Evolutionary conservation across 352 stramenopile genomes (phyloP).

Genomic region (Globisporangium spinosum): DNA sequence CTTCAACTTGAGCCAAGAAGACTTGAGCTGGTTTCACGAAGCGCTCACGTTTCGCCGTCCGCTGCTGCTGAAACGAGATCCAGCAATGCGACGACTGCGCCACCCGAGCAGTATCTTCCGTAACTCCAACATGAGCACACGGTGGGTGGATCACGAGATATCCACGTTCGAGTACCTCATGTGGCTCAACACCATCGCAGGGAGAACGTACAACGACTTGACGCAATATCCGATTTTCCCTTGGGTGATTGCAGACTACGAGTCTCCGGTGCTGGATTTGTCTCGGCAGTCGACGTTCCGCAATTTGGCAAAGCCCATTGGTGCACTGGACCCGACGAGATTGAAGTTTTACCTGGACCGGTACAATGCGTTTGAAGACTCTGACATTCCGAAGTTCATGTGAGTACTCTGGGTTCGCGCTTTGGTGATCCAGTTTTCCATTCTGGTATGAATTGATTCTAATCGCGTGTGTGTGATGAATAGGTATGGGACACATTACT

Average conservation of each 20-base stretch:
- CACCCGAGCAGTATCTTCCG: slow-evolving; percentile 81
- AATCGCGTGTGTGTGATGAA: not conserved
- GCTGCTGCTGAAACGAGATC: slow-evolving; percentile 61
- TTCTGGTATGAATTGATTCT: not conserved
- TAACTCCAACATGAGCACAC: slow-evolving; percentile 62
- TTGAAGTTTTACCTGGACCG: slow-evolving; percentile 93
- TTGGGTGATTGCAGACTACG: slow-evolving; percentile 89
- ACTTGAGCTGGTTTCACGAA: slow-evolving; percentile 61
- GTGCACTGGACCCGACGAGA: slow-evolving; percentile 91
- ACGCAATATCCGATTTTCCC: slow-evolving; percentile 96
- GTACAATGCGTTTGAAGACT: slow-evolving; percentile 89
- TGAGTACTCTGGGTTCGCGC: slow-evolving; percentile 24
- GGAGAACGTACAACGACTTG: slow-evolving; percentile 89
- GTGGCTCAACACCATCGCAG: slow-evolving; percentile 90
- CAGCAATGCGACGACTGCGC: slow-evolving; percentile 66
- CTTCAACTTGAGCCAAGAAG: slow-evolving; percentile 60
- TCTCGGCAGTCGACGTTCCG: slow-evolving; percentile 84
- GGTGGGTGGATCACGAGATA: slow-evolving; percentile 87
- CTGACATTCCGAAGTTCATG: slow-evolving; percentile 88
- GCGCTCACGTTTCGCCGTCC: slow-evolving; percentile 57
- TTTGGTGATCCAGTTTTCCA: not conserved
- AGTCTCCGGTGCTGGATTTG: slow-evolving; percentile 66
- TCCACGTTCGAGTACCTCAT: slow-evolving; percentile 96
- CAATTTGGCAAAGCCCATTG: slow-evolving; percentile 97
- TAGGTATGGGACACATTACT: slow-evolving; percentile 89